Evolutionary conservation across 2,329 filamentous ascomycete species (phyloP), one percentile per base, ranked within the genome.

Genomic region (Parascedosporium putredinis): DNA sequence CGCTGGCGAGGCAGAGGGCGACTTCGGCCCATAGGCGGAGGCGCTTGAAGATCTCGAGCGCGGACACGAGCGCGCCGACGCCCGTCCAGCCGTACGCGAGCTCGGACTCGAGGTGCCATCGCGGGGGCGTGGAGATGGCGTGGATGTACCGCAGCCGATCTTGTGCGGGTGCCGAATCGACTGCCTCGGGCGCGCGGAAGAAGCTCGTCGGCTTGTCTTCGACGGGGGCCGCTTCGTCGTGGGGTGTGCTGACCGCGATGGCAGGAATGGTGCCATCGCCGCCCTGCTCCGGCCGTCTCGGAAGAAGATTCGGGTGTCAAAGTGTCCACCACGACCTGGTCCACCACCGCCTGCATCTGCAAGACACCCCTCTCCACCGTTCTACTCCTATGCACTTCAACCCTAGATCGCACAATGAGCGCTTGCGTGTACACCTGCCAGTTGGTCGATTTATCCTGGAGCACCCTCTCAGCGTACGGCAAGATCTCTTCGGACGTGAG

Each of bases 391-490:
- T 94, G 90, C 0, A 90, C 76, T 65, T 98, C 93, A 50, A 97
- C 91, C 14, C 93, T 78, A 53, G 88, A 95, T 42, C 93, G 79
- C 2, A 97, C 86, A 0, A 98, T 74, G 7, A 98, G 72, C 0
- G 89, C 93, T 62, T 97, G 90, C 0, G 93, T 96, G 62, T 97
- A 97, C 29, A 96, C 84, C 64, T 97, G 93, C 93, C 93, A 98
- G 64, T 97, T 98, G 1, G 88, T 91, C 43, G 86, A 86, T 57
- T 91, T 90, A 53, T 93, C 89, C 7, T 86, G 79, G 1, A 98
- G 74, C 0, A 97, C 93, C 36, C 93, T 81, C 2, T 83, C 84
- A 1, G 93, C 93, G 62, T 91, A 98, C 0, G 93, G 93, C 1
- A 95, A 67, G 4, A 95, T 91, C 62, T 97, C 88, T 66, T 97